Base-by-base conservation (phyloP, 352 stramenopile species). In the Pythium coloratum region DNA sequence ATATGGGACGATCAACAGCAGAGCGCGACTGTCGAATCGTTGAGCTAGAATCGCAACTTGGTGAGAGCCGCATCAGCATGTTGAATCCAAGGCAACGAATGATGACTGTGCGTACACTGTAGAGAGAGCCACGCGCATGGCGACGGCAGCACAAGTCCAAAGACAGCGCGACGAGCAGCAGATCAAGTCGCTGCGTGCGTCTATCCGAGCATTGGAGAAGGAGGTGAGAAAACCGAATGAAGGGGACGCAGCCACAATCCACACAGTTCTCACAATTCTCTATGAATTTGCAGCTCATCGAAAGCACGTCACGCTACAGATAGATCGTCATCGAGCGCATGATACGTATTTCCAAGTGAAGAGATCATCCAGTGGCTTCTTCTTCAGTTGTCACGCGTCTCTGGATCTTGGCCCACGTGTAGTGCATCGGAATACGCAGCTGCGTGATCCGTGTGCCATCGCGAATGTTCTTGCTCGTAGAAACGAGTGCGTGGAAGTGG, bases 401-500 rank as follows among this genome's bases (percentile, higher is more conserved):
- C 30, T 63, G 63, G 28, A 76, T 64, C 50, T 81, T 81, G 6
- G 69, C n/a, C 76, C 76, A 91, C 50, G 84, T 77, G 63, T 89
- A 91, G 67, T 91, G 81, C 5, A 91, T 47, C 8, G 84, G 82
- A 46, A 90, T 44, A 0, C 84, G 80, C 47, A 92, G 64, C 61
- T 91, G 81, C 14, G 85, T 93, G 58, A 91, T 69, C 2, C 85
- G 76, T 24, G 80, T 89, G n/a, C 85, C 85, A 44, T 91, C 81
- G 3, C 76, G 77, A 55, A 75, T 86, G 36, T 74, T 90, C 53
- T 82, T 86, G 59, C 86, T 94, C 16, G 77, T 83, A 2, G 86
- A 91, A 16, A 80, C 72, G 5, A 94, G 64, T 8, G 67, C 71
- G 53, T 94, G 86, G 62, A 92, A 94, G 18, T 85, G 75, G 50